Evolutionary conservation across 2,329 filamentous ascomycete species (phyloP).

Genomic region (Talaromyces sp.): DNA sequence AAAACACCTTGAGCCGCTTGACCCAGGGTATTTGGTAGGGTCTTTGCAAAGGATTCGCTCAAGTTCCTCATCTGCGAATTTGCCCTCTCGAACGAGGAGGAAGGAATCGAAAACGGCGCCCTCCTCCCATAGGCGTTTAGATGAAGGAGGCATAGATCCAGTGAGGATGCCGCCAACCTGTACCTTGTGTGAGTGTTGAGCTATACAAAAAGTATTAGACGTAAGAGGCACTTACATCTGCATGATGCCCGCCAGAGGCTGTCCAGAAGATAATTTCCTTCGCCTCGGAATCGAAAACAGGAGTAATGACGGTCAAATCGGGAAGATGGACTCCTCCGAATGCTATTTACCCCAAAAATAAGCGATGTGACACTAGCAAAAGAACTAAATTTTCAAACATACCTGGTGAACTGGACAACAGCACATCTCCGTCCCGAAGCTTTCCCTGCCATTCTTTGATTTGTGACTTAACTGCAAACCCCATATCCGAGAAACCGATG

Average conservation of each 20-base stretch:
- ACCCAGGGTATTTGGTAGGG: conserved; percentile 29
- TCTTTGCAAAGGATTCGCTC: conserved; percentile 20
- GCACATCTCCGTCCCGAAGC: conserved; percentile 67
- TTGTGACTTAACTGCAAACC: conserved; percentile 13
- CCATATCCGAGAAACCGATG: too few relatives aligned
- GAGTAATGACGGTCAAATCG: conserved; percentile 15
- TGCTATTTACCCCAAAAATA: neutral
- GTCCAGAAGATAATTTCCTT: conserved; percentile 16
- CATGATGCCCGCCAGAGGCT: conserved; percentile 10
- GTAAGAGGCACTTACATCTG: conserved; percentile 9
- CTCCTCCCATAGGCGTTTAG: conserved; percentile 40
- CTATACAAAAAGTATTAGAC: neutral
- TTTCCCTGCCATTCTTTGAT: conserved; percentile 64
- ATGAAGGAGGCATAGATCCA: conserved; percentile 41
- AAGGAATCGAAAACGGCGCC: conserved; percentile 37
- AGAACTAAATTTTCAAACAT: neutral
- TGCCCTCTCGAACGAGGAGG: conserved; percentile 33
- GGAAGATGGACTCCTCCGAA: conserved; percentile 11
- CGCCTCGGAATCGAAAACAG: conserved; percentile 4
- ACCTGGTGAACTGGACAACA: conserved; percentile 51
- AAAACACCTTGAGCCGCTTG: conserved; percentile 28
- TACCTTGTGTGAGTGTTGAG: neutral
- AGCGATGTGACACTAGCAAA: neutral
- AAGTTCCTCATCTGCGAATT: conserved; percentile 38
- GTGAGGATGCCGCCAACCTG: conserved; percentile 22